A percentile compares a stretch with the other conserved stretches of the same genome.
phyloP scores from a whole-genome alignment of 2,329 filamentous ascomycete genomes.

The Fusarium secorum region DNA sequence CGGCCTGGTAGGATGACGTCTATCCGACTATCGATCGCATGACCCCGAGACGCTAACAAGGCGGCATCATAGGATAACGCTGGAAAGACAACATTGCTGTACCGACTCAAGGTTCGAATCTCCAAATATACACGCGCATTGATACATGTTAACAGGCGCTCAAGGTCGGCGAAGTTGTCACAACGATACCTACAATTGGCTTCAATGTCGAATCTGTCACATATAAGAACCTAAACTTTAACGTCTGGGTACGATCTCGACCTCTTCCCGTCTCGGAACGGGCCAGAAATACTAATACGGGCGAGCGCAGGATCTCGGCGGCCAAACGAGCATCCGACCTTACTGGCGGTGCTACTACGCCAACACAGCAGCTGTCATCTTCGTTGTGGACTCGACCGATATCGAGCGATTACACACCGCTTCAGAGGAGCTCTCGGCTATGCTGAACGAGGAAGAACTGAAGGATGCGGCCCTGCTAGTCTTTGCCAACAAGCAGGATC shows the following conservation, averaged over 20 bases:
- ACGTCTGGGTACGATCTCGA: conserved; percentile 81
- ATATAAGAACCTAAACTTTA: conserved; percentile 98
- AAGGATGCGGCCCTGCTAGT: conserved; percentile 91
- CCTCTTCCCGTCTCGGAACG: background rate
- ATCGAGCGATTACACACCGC: conserved; percentile 94
- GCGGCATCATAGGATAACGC: conserved; percentile 80
- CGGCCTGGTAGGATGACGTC: conserved; percentile 72
- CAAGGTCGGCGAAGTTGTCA: conserved; percentile 97
- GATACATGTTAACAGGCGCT: conserved; percentile 19
- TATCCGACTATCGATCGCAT: background rate
- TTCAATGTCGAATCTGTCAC: conserved; percentile 99
- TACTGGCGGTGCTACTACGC: conserved; percentile 99
- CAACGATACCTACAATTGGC: conserved; percentile 97
- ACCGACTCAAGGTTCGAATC: conserved; percentile 82
- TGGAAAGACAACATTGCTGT: conserved; percentile 95
- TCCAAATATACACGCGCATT: background rate
- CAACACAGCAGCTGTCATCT: conserved; percentile 97
- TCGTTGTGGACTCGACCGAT: conserved; percentile 98
- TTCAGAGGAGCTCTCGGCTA: conserved; percentile 88
- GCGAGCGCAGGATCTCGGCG: conserved; percentile 77
- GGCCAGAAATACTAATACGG: conserved; percentile 8
- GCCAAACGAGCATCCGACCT: conserved; percentile 97
- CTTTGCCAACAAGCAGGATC: conserved; percentile 99
- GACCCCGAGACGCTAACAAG: conserved; percentile 33
- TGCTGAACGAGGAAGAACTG: conserved; percentile 97